phyloP scores from a whole-genome alignment of 1,284 basidiomycete genomes.

The Leccinum solheimii region DNA sequence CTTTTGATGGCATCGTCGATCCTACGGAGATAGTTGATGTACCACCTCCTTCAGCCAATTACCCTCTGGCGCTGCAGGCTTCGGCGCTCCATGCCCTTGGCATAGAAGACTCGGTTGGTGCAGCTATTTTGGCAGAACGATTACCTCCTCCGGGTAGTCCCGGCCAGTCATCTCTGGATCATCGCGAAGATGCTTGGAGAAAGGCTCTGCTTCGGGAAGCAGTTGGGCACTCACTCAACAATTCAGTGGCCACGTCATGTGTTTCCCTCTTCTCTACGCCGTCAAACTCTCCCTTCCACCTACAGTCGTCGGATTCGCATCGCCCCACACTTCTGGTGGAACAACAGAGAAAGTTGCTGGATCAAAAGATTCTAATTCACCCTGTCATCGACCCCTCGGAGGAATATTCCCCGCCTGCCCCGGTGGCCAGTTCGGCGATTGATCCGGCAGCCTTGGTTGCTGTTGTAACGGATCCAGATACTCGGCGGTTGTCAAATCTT shows the following conservation, averaged over 20 bases:
- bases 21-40: conserved; percentile 79
- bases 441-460: conserved; percentile 15
- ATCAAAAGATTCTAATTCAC: conserved; percentile 32
- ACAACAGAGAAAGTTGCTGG: conserved; percentile 31
- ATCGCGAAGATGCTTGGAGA: conserved; percentile 65
- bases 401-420: conserved; percentile 24
- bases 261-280: conserved; percentile 33
- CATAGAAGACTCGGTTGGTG: conserved; percentile 68
- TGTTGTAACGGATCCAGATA: conserved; percentile 25
- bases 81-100: conserved; percentile 67
- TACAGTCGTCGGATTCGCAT: conserved; percentile 39
- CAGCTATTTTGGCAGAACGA: conserved; percentile 67
- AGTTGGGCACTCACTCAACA: conserved; percentile 69
- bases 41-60: conserved; percentile 60
- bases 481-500: conserved; percentile 33
- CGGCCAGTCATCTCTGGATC: conserved; percentile 54
- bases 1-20: conserved; percentile 63
- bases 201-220: conserved; percentile 69
- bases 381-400: conserved; percentile 33
- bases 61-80: conserved; percentile 72
- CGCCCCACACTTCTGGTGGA: conserved; percentile 28
- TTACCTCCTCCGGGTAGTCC: conserved; percentile 65
- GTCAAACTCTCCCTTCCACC: conserved; percentile 34
- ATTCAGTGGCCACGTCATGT: conserved; percentile 42
- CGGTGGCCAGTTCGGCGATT: conserved; percentile 6